These are phyloP conservation scores for Vairimorpha necatrix DNA, from an alignment of 371 early-diverging fungal genomes.

Conservation along the genomic window DNA sequence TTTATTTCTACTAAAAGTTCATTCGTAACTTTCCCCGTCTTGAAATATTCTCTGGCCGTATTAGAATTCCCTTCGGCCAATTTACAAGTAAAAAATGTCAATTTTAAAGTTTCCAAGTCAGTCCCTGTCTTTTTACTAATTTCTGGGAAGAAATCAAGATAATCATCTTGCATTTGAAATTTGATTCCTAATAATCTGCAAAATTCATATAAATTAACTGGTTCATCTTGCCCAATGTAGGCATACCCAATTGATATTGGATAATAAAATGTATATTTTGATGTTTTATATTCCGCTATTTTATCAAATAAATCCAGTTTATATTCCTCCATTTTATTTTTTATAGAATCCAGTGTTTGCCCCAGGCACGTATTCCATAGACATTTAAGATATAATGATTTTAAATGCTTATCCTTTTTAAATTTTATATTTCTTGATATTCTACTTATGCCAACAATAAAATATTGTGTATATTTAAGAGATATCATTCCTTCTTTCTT, in stretches of 20 bases:
- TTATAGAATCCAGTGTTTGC: slow-evolving; percentile 66
- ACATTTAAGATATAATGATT: not conserved
- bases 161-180: slow-evolving; percentile 75
- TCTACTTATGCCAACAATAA: slow-evolving; percentile 69
- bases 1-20: no score
- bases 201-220: slow-evolving; percentile 18
- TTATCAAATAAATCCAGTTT: slow-evolving; percentile 68
- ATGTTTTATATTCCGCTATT: slow-evolving; percentile 89
- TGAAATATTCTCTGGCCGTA: not conserved
- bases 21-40: not conserved
- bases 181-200: slow-evolving; percentile 77
- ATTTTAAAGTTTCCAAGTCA: slow-evolving; percentile 93
- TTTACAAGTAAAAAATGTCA: slow-evolving; percentile 73
- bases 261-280: slow-evolving; percentile 94
- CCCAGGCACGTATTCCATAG: slow-evolving; percentile 74
- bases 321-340: slow-evolving; percentile 17
- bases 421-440: slow-evolving; percentile 68
- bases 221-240: not conserved
- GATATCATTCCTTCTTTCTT: slow-evolving; percentile 76
- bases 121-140: slow-evolving; percentile 92
- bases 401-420: not conserved
- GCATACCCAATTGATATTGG: slow-evolving; percentile 68
- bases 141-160: slow-evolving; percentile 66
- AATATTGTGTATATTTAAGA: slow-evolving; percentile 83
- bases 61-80: not conserved